Percentiles rank a stretch among this genome's conserved stretches.
These are phyloP conservation scores for Pichia rugopelliculosa DNA, from an alignment of 805 yeast species.

Conservation along the genomic window DNA sequence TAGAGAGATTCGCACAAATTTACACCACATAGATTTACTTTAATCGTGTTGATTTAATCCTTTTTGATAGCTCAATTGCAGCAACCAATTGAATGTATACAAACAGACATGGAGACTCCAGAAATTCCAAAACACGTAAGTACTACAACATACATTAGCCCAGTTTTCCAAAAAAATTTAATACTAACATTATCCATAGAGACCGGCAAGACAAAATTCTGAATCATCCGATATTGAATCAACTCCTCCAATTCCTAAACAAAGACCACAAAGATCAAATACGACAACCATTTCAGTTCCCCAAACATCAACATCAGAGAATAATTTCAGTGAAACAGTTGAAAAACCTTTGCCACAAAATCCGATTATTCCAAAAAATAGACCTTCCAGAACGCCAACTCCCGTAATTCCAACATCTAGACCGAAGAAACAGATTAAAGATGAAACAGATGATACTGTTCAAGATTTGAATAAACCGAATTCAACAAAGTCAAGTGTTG, in stretches of 20 bases:
- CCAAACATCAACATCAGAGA: background rate
- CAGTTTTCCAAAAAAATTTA: background rate
- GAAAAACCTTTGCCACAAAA: background rate
- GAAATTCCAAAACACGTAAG: constrained; percentile 20
- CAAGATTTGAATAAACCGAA: background rate
- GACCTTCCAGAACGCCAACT: constrained; percentile 8
- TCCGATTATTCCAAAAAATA: constrained; percentile 14
- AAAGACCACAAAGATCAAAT: background rate
- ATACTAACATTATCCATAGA: background rate
- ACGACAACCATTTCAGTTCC: background rate
- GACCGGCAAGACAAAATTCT: background rate
- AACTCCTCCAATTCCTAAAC: constrained; percentile 1
- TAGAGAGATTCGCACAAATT: too few species aligned
- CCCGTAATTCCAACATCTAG: background rate
- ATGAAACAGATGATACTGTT: background rate
- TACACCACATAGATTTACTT: too few species aligned
- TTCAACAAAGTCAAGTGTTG: background rate
- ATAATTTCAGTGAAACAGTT: background rate
- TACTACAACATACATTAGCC: background rate
- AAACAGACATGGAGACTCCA: constrained; percentile 16
- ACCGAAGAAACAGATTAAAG: background rate
- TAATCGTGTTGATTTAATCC: too few species aligned
- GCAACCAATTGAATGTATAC: background rate
- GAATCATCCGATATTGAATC: background rate
- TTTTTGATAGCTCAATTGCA: background rate